Evolutionary conservation across 2,329 filamentous ascomycete genomes (phyloP), one percentile per base, ranked within the genome.

Genomic region (Conoideocrella luteorostrata): DNA sequence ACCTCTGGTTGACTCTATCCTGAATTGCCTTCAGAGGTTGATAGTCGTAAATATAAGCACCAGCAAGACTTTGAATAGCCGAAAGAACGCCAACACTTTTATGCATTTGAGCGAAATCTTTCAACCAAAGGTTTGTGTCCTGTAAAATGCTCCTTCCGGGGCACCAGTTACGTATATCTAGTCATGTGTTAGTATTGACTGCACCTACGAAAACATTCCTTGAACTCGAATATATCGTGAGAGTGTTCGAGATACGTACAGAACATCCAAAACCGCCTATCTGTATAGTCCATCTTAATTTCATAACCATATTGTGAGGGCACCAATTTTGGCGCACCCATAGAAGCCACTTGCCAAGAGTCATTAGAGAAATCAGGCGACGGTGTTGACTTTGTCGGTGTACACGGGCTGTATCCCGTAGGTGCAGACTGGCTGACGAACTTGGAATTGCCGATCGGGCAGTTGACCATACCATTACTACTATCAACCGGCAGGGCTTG

Each of bases 31-130:
- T 56, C 22, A 57, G 50, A 1, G 64, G 64, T 13, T 60, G 44
- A 26, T 68, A 69, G 44, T 69, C 66, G 44, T 67, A 65, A 5
- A 69, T 62, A 23, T 69, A 69, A 1, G 67, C 60, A 2, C 64
- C 65, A 3, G 65, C 63, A 3, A 69, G 54, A 18, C 64, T 64
- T 34, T 66, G 61, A n/a, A 69, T 66, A 5, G 66, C 66, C 21
- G 57, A 53, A 4, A 56, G 51, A 7, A 69, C 61, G 17, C 63
- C 63, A 12, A 52, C 46, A 21, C 56, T 58, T 20, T 59, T 54
- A 18, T 63, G 60, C 62, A 68, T 65, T n/a, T 57, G 54, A 5
- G 63, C 63, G 38, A 69, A 65, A 33, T 69, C 64, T 9, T 56
- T 58, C 13, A 67, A 49, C 66, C 66, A 69, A 2, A 65, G 53